A percentile compares a stretch with the other conserved stretches of the same genome.
phyloP scores from a whole-genome alignment of 495 filamentous ascomycete species.

The Thermochaetoides thermophila region DNA sequence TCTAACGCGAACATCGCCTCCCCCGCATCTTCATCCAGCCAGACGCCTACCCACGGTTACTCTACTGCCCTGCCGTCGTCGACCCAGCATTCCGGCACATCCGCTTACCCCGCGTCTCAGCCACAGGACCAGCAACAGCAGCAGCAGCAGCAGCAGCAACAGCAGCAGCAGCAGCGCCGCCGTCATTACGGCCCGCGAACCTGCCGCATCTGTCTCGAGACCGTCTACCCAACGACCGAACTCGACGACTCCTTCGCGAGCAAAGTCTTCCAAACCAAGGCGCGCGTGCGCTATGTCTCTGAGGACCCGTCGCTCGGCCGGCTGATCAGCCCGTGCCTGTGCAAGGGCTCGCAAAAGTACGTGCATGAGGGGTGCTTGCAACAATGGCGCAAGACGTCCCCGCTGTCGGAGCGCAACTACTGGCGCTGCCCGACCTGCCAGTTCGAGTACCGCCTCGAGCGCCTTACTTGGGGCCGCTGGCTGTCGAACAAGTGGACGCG shows the following conservation, averaged over 20 bases:
- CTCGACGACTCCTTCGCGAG: slow-evolving; percentile 44
- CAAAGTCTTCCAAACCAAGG: slow-evolving; percentile 43
- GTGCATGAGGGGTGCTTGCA: slow-evolving; percentile 92
- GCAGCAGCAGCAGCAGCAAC: slow-evolving; percentile 20
- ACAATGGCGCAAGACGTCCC: slow-evolving; percentile 66
- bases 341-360: slow-evolving; percentile 82
- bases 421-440: slow-evolving; percentile 83
- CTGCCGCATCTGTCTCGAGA: slow-evolving; percentile 89
- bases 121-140: too few relatives aligned
- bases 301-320: slow-evolving; percentile 60
- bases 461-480: slow-evolving; percentile 61
- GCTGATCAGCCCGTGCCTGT: slow-evolving; percentile 82
- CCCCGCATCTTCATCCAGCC: slow-evolving; percentile 9
- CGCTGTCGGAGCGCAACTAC: slow-evolving; percentile 51
- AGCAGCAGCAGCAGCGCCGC: slow-evolving; percentile 5
- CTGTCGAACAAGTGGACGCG: slow-evolving; percentile 53
- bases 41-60: slow-evolving; percentile 16
- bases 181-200: slow-evolving; percentile 51
- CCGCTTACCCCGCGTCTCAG: too few relatives aligned
- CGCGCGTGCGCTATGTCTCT: slow-evolving; percentile 62
- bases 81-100: too few relatives aligned
- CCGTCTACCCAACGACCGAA: slow-evolving; percentile 61
- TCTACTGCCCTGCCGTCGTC: too few relatives aligned
- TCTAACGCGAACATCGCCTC: not conserved
- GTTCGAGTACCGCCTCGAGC: slow-evolving; percentile 68